Conservation (phyloP, 176 grass and related monocot genomes). For the Raddia guianensis region DNA sequence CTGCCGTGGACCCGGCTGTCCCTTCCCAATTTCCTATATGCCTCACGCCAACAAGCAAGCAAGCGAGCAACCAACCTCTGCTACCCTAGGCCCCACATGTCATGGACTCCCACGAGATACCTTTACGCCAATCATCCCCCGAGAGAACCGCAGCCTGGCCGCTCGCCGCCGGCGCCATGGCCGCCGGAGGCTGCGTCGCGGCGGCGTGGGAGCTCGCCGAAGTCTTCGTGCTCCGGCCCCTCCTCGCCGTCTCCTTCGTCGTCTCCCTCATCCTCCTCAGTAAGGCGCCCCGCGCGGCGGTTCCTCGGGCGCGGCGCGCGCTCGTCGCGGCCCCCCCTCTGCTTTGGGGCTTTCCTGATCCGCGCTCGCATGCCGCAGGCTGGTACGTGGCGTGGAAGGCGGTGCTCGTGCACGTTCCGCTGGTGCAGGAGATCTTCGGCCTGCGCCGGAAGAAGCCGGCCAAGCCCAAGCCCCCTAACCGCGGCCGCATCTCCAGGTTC, state of each 20-base stretch:
- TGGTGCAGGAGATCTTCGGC: conserved; percentile 93
- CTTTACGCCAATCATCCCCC: not conserved
- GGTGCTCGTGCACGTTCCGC: conserved; percentile 92
- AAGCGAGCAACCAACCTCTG: not conserved
- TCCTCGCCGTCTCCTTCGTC: conserved; percentile 76
- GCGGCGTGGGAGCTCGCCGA: conserved; percentile 48
- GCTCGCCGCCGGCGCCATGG: conserved; percentile 31
- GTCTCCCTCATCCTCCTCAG: conserved; percentile 70
- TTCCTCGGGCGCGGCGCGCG: not conserved
- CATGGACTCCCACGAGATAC: conserved; percentile 10
- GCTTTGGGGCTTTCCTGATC: conserved; percentile 21
- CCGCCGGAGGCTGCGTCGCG: conserved; percentile 24
- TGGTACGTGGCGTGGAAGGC: conserved; percentile 97
- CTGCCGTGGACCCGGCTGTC: not conserved
- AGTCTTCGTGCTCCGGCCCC: conserved; percentile 68
- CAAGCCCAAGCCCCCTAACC: conserved; percentile 72
- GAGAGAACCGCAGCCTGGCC: not conserved
- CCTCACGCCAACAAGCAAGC: conserved; percentile 4
- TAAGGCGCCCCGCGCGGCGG: conserved; percentile 29
- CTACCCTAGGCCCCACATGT: not conserved
- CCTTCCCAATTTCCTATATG: not conserved
- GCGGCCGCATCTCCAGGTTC: conserved; percentile 63
- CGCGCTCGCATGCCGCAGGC: conserved; percentile 40
- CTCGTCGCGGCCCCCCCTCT: not conserved
- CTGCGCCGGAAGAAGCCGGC: conserved; percentile 83